Conservation (phyloP, 2,329 filamentous ascomycete genomes). For the Fusarium virguliforme region DNA sequence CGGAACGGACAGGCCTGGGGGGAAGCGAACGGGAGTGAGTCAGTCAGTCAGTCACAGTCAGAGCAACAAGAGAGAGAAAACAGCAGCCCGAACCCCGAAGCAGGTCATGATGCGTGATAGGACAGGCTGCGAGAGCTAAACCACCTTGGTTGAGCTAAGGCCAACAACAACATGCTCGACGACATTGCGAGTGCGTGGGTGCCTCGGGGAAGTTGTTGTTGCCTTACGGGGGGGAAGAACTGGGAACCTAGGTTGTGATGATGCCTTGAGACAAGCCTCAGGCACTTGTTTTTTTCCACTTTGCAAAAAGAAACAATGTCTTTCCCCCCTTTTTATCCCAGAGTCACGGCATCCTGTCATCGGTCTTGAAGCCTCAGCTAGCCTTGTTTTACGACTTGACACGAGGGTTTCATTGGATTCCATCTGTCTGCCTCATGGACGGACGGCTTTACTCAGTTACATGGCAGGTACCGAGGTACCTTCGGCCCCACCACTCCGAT, state of each 20-base stretch:
- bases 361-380: constrained; percentile 21
- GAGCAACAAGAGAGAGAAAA: constrained; percentile 26
- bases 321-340: constrained; percentile 3
- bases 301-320: neutral
- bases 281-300: constrained; percentile 14
- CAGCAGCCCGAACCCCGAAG: constrained; percentile 26
- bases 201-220: constrained; percentile 35
- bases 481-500: constrained; percentile 34
- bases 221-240: constrained; percentile 25
- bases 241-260: neutral
- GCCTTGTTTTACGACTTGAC: constrained; percentile 20
- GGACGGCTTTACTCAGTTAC: neutral
- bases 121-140: constrained; percentile 7
- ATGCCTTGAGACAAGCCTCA: constrained; percentile 17
- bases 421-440: constrained; percentile 1
- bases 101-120: constrained; percentile 26
- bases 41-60: constrained; percentile 27
- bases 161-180: neutral
- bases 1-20: constrained; percentile 22
- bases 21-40: neutral
- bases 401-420: constrained; percentile 14
- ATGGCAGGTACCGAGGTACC: constrained; percentile 25
- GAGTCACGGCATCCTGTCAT: constrained; percentile 21
- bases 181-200: constrained; percentile 9
- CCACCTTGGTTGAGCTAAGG: constrained; percentile 27